These are phyloP conservation scores for Sporothrix protearum DNA, from an alignment of 2,329 filamentous ascomycete genomes.

Conservation along the genomic window DNA sequence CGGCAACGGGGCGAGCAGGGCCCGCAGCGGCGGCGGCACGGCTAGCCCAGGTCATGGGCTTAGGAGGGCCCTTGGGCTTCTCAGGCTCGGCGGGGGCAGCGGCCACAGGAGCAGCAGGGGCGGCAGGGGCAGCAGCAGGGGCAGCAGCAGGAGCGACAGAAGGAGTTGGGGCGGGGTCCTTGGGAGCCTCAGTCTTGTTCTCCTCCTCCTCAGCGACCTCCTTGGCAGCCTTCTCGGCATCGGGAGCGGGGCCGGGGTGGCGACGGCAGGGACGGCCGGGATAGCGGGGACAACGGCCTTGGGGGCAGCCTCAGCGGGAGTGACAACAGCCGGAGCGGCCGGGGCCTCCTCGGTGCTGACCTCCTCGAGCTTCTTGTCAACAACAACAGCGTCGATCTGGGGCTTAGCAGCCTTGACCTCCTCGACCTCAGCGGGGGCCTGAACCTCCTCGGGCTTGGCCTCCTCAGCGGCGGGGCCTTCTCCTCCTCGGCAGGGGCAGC, in stretches of 20 bases:
- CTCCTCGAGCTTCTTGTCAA: slow-evolving; percentile 76
- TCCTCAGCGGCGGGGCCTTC: slow-evolving; percentile 30
- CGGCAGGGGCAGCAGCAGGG: slow-evolving; percentile 47
- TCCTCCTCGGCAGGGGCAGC: slow-evolving; percentile 31
- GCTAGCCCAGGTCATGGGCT: slow-evolving; percentile 74
- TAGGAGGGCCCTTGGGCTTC: slow-evolving; percentile 49
- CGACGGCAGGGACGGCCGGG: slow-evolving; percentile 32
- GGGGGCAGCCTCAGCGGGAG: slow-evolving; percentile 36
- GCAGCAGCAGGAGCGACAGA: slow-evolving; percentile 49
- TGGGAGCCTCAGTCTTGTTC: slow-evolving; percentile 63
- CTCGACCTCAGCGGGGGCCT: slow-evolving; percentile 32
- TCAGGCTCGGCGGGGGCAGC: slow-evolving; percentile 45
- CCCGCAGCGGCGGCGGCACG: slow-evolving; percentile 58
- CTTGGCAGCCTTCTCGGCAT: slow-evolving; percentile 50
- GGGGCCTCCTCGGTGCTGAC: slow-evolving; percentile 36
- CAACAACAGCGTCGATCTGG: slow-evolving; percentile 47
- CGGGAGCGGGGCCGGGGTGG: slow-evolving; percentile 34
- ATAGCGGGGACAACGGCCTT: slow-evolving; percentile 38
- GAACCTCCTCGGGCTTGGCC: slow-evolving; percentile 37
- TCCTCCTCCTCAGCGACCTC: slow-evolving; percentile 54
- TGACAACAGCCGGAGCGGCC: slow-evolving; percentile 43
- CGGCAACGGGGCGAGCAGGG: slow-evolving; percentile 49
- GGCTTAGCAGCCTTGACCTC: slow-evolving; percentile 27
- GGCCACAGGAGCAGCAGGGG: slow-evolving; percentile 47
- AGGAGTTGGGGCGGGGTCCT: slow-evolving; percentile 57